phyloP scores from a whole-genome alignment of 805 yeast genomes.

The Suhomyces sp. region DNA sequence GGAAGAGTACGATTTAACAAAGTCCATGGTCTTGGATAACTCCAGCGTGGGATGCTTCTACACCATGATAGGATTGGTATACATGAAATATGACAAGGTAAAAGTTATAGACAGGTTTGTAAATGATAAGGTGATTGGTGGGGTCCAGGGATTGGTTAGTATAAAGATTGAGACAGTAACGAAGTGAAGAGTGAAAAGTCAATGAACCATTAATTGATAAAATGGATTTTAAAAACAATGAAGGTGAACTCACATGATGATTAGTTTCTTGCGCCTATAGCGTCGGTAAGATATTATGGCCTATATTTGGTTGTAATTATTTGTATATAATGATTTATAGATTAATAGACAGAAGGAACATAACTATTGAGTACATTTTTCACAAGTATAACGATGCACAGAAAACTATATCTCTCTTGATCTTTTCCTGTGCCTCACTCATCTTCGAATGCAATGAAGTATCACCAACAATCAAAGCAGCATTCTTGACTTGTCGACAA shows the following conservation, averaged over 20 bases:
- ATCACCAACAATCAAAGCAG: constrained; percentile 93
- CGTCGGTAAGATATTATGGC: too few species aligned
- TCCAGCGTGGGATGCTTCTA: constrained; percentile 38
- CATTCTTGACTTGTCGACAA: constrained; percentile 90
- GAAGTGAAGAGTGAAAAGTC: too few species aligned
- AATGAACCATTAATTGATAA: too few species aligned
- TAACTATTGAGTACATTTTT: too few species aligned
- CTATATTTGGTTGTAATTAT: too few species aligned
- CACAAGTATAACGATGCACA: constrained; percentile 89
- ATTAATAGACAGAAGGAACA: too few species aligned
- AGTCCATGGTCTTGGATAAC: constrained; percentile 17
- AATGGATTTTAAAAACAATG: too few species aligned
- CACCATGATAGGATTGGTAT: constrained; percentile 37
- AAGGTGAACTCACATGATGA: too few species aligned
- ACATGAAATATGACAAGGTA: constrained; percentile 26
- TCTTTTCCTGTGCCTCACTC: constrained; percentile 89
- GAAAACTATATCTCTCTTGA: constrained; percentile 95
- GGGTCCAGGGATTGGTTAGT: constrained; percentile 31
- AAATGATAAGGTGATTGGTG: constrained; percentile 26
- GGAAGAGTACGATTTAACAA: constrained; percentile 9
- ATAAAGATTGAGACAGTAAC: constrained; percentile 10
- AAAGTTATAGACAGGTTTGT: constrained; percentile 22
- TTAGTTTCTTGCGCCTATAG: too few species aligned
- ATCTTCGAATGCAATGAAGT: constrained; percentile 84
- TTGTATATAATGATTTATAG: too few species aligned